Evolutionary conservation across 371 early-diverging fungal species (phyloP), one percentile per base, ranked within the genome.

Genomic region (Mucor circinelloides): DNA sequence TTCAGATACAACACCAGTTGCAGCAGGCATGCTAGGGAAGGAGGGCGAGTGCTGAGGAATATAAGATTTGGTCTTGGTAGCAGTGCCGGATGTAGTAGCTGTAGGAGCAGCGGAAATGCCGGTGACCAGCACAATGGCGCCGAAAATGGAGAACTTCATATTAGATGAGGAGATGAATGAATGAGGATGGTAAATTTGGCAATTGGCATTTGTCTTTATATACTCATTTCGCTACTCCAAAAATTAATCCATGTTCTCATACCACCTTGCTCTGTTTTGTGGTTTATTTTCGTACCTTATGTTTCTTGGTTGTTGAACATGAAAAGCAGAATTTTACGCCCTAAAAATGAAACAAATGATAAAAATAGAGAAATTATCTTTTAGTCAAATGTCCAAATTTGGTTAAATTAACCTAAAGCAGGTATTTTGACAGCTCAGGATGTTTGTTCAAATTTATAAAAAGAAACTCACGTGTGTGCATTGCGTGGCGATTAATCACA

Each of bases 1-100:
- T 27, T 25, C 13, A 21, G 56, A 42, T 17, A 60, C 67, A 52
- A 67, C 61, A 15, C 48, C 67, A 34, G 60, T 55, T 44, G 68
- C 30, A 23, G 48, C 48, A 5, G 46, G 27, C 30, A 68, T 6
- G n/a, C 10, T 21, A 46, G 57, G 28, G 17, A 68, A 68, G 10
- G n/a, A n/a, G 40, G 68, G 68, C 12, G 68, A 68, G 10, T 21
- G 23, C 27, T 62, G 63, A 38, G 68, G 38, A 8, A 68, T 63
- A 28, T 63, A 68, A 23, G 44, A n/a, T 13, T 2, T 36, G 17
- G 44, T 57, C 4, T 38, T 48, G 13, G 25, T 56, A 36, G 68
- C 23, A 38, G 57, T 9, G 6, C 19, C 30, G 10, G 34, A 27
- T 12, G 40, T 58, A 58, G 58, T 38, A 21, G 23, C 34, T 44